Evolutionary conservation across 352 stramenopile genomes (phyloP), one percentile per base, ranked within the genome.

Genomic region (Pythium rhizo-oryzae): DNA sequence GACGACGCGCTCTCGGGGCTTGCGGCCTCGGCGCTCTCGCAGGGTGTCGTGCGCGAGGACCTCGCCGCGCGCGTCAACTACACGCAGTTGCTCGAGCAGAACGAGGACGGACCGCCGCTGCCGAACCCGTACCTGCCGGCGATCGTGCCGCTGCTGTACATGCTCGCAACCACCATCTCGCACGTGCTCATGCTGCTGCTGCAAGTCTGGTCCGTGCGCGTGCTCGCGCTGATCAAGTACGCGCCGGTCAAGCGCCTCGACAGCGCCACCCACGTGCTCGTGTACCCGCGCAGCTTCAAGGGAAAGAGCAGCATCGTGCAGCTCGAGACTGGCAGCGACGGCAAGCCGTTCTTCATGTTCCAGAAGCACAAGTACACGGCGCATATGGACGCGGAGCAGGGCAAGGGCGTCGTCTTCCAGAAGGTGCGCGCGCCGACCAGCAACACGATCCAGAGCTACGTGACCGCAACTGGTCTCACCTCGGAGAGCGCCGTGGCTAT

Each of bases 361-460:
- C 89, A 96, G 67, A 96, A 95, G 76, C 87, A 92, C 80, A 96
- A 96, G 71, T 96, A 96, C 63, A 74, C 94, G 7, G 85, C 84
- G 1, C 80, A 90, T 50, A 53, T 74, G 15, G 73, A 74, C 60
- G 78, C 81, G 49, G 75, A 74, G 23, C 76, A 80, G 18, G 80
- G 85, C 59, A 88, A 89, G n/a, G 77, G 78, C 43, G 74, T 95
- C 18, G 76, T 91, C 1, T 96, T 96, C 65, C 74, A 74, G 21
- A 95, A 96, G 72, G 69, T 96, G 8, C 84, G 85, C 55, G 83
- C 87, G 8, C 87, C 85, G 1, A 89, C 79, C 2, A 88, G 69
- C 12, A 77, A 92, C 57, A 35, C 72, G 24, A 77, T 96, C 28
- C 61, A 85, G 72, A 83, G 78, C 35, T 96, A 96, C 67, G 56